These are phyloP conservation scores for Trichoderma brevicompactum DNA, from an alignment of 2,329 filamentous ascomycete genomes.

Conservation along the genomic window DNA sequence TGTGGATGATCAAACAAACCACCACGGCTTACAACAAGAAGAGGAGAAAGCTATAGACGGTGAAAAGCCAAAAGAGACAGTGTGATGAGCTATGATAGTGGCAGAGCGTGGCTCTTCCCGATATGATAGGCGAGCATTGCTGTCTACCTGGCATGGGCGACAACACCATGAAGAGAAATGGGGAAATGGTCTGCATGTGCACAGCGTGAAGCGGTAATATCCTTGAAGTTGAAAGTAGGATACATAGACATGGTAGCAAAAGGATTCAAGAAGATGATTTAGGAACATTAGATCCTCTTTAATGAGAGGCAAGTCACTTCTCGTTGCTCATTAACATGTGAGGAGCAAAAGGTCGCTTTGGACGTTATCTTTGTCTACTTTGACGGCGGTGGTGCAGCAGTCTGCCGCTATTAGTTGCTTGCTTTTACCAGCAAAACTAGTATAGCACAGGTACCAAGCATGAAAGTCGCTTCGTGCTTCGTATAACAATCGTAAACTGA, in stretches of 20 bases:
- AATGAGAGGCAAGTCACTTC: background rate
- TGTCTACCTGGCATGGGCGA: too few species aligned
- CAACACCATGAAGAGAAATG: too few species aligned
- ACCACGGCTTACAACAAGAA: background rate
- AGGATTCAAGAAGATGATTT: background rate
- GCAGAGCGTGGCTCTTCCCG: background rate
- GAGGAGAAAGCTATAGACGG: background rate
- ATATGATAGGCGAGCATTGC: background rate
- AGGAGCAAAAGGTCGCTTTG: background rate
- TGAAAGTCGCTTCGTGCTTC: background rate
- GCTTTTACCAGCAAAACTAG: too few species aligned
- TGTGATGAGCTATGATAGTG: background rate
- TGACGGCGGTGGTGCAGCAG: background rate
- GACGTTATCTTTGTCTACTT: too few species aligned
- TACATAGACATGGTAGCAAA: background rate
- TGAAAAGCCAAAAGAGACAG: conserved; percentile 1
- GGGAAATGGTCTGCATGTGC: too few species aligned
- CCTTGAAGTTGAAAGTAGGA: background rate
- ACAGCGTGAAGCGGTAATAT: background rate
- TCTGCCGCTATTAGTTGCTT: background rate
- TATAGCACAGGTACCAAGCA: background rate
- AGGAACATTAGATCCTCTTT: background rate
- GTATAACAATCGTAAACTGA: background rate
- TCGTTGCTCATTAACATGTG: background rate
- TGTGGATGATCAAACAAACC: conserved; percentile 12